Percentiles rank a stretch among this genome's conserved stretches.
Conservation (phyloP, 169 alveolate species). For the Neospora caninum region DNA sequence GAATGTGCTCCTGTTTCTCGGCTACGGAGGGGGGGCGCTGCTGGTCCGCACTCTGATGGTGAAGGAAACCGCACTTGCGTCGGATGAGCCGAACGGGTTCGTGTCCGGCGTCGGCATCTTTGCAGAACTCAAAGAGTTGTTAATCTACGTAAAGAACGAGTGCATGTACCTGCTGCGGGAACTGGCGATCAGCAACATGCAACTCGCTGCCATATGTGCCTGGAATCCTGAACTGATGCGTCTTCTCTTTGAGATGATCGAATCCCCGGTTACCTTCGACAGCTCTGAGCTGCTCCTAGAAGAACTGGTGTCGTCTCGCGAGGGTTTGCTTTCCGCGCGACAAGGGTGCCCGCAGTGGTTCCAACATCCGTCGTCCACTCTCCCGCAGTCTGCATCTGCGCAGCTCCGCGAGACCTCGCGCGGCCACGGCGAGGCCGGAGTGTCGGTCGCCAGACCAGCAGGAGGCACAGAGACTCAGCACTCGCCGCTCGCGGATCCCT, state of each 20-base stretch:
- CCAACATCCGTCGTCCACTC: not conserved
- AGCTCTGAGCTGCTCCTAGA: slow-evolving; percentile 44
- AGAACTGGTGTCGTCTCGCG: slow-evolving; percentile 40
- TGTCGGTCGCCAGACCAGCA: not conserved
- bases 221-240: slow-evolving; percentile 10
- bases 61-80: not conserved
- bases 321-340: not conserved
- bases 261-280: slow-evolving; percentile 33
- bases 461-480: not conserved
- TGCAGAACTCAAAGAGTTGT: slow-evolving; percentile 11
- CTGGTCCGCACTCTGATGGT: not conserved
- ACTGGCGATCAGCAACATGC: not conserved
- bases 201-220: not conserved
- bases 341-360: slow-evolving; percentile 39
- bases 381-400: not conserved
- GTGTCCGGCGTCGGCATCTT: not conserved
- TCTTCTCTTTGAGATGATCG: slow-evolving; percentile 13
- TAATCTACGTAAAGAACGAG: not conserved
- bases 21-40: slow-evolving; percentile 2
- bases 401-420: not conserved
- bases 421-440: too few species aligned
- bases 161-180: not conserved
- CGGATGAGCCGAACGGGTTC: not conserved
- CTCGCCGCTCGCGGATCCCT: not conserved
- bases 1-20: slow-evolving; percentile 14